Base-by-base conservation (phyloP, 2,329 filamentous ascomycete genomes). In the Calonectria hawksworthii region DNA sequence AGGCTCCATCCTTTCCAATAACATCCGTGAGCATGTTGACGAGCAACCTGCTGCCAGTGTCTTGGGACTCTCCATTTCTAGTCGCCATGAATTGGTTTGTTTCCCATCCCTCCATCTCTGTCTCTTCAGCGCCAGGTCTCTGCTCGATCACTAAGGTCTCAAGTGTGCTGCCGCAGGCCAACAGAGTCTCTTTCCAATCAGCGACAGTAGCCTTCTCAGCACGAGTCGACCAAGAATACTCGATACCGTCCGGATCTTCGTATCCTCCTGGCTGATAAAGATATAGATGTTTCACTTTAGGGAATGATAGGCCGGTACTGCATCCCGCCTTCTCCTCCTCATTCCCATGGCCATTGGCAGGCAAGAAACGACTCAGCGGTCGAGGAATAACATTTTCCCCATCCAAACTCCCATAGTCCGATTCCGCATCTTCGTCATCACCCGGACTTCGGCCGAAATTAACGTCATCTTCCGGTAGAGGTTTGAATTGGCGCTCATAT, bases 41-140 rank as follows among this genome's bases (percentile, higher is more conserved):
- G 8, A 59, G 54, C 32, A 38, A n/a, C 3, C n/a, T 36, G 3
- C 54, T 36, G 21, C 54, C 54, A 16, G 21, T 26, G 9, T 59
- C 54, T 16, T 56, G 28, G 3, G 11, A 2, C 21, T 14, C 30
- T 59, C 38, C 21, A 16, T 59, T 36, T 21, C 54, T 59, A 8
- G 32, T 59, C 13, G 30, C 30, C 54, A 59, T 59, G 34, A 59
- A 59, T 34, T 59, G 54, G 10, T 34, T 59, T 59, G 54, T 23
- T 59, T n/a, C 54, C 54, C 54, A 59, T 59, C 54, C 54, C 21
- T 59, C 54, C 30, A 34, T n/a, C 21, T 59, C 54, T 21, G 54
- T 59, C 28, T 59, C 54, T 59, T 59, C 54, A 59, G 59, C 59
- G 30, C 59, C 38, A 11, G 59, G 59, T 44, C 59, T 64, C 23